A percentile compares a stretch with the other conserved stretches of the same genome.
These are phyloP conservation scores for Anaeramoeba flamelloides DNA, from an alignment of 78 protist genomes.

Conservation along the genomic window DNA sequence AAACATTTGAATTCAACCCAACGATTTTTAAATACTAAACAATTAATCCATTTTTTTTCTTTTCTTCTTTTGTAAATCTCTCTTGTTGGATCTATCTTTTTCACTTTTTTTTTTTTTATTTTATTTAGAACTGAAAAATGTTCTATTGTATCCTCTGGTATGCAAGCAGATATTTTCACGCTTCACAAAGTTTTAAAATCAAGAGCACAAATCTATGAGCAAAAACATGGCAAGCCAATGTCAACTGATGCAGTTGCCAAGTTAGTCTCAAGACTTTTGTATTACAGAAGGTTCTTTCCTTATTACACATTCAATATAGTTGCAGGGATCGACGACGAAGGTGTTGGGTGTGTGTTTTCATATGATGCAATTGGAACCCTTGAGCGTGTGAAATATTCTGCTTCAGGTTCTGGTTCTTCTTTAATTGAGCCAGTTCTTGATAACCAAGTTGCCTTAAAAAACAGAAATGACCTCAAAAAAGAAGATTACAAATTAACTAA, in stretches of 20 bases:
- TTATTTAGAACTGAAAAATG: constrained; percentile 36
- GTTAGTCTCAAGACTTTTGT: constrained; percentile 74
- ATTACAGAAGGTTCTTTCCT: constrained; percentile 89
- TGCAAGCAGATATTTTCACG: constrained; percentile 67
- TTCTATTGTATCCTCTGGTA: constrained; percentile 72
- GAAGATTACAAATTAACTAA: too few species aligned
- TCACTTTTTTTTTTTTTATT: not conserved
- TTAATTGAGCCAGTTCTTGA: constrained; percentile 85
- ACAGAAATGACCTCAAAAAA: too few species aligned
- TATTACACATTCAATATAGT: constrained; percentile 77
- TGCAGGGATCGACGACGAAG: constrained; percentile 66
- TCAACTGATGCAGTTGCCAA: constrained; percentile 63
- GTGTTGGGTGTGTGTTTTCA: constrained; percentile 61
- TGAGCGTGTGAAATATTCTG: constrained; percentile 42
- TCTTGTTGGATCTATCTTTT: not conserved
- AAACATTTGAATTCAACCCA: too few species aligned
- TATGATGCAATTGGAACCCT: constrained; percentile 89
- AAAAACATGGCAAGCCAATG: constrained; percentile 50
- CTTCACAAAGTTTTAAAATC: constrained; percentile 55
- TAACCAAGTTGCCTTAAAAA: too few species aligned
- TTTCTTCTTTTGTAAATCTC: too few species aligned
- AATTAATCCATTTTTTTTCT: not conserved
- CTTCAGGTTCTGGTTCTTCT: constrained; percentile 53
- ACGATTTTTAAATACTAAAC: too few species aligned
- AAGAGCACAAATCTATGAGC: constrained; percentile 26